Base-by-base conservation (phyloP, 192 early-diverging fungal genomes). In the Coemansia javaensis region DNA sequence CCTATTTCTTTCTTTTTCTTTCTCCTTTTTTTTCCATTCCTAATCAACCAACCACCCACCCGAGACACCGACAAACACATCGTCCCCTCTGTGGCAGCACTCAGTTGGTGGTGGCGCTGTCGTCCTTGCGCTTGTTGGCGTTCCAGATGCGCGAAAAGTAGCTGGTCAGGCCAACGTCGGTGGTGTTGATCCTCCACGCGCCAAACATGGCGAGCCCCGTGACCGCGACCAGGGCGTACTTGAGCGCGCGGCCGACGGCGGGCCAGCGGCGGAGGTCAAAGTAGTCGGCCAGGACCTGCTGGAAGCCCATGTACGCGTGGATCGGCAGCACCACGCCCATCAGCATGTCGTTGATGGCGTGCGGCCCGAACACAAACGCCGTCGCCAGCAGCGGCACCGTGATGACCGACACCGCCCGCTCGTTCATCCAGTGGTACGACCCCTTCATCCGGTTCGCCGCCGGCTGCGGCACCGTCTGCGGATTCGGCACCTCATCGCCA, bases 361-460 rank as follows among this genome's bases (percentile, higher is more conserved):
- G 76, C 35, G 90, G 79, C n/a, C 95, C 95, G 27, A 81, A 71
- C 47, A 84, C 55, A 32, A 90, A 71, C 30, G 90, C 86, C n/a
- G 84, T 81, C 13, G 71, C 82, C 34, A 93, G 62, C 20, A 95
- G 62, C 17, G 93, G 92, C 18, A 91, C 57, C 46, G 87, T 56
- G 17, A 85, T 79, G 31, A 89, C 18, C 34, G 85, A 81, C 16
- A 93, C 62, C n/a, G 79, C 82, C 35, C 96, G 92, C 63, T 98
- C 96, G 61, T 86, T 79, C 80, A 87, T 82, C 96, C 96, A 98
- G 79, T 97, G 96, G 70, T 92, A 89, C 33, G 90, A 90, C 17
- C 96, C 96, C 59, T 89, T 81, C 32, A 85, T 71, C 53, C 79
- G 80, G 72, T 85, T 77, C 17, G 77, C 56, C 4, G 59, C 30